Evolutionary conservation across 192 early-diverging fungal species (phyloP).

Genomic region (Coemansia sp.): DNA sequence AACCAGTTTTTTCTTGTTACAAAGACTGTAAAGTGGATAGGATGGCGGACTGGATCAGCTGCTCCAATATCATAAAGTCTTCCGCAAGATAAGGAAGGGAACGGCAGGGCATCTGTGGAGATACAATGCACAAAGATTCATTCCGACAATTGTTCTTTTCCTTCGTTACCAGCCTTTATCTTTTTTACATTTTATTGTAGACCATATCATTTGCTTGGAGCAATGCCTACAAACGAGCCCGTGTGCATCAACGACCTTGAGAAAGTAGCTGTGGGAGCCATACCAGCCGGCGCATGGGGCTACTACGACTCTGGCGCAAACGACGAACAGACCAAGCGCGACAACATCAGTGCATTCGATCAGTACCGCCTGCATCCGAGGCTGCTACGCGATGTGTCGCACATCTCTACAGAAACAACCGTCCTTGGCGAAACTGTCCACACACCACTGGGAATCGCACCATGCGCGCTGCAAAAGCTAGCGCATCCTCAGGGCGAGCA

Average conservation of each 20-base stretch:
- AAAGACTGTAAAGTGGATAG: too few relatives aligned
- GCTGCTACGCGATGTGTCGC: constrained; percentile 71
- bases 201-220: not conserved
- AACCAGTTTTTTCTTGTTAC: too few relatives aligned
- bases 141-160: too few relatives aligned
- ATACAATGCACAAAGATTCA: too few relatives aligned
- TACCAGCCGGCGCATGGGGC: constrained; percentile 51
- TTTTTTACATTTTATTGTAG: constrained; percentile 2
- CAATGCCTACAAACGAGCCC: constrained; percentile 17
- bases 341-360: constrained; percentile 50
- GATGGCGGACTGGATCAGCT: too few relatives aligned
- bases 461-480: constrained; percentile 77
- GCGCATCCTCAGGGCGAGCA: constrained; percentile 67
- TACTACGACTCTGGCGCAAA: constrained; percentile 61
- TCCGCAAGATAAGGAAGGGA: too few relatives aligned
- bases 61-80: too few relatives aligned
- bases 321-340: constrained; percentile 54
- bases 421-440: constrained; percentile 59
- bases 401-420: constrained; percentile 62
- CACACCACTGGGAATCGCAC: constrained; percentile 75
- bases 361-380: constrained; percentile 61
- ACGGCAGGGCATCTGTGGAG: too few relatives aligned
- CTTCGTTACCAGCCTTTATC: not conserved
- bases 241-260: constrained; percentile 56
- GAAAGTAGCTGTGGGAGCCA: constrained; percentile 27